Conservation (phyloP, 2,329 filamentous ascomycete species). For the Colletotrichum australisinense region DNA sequence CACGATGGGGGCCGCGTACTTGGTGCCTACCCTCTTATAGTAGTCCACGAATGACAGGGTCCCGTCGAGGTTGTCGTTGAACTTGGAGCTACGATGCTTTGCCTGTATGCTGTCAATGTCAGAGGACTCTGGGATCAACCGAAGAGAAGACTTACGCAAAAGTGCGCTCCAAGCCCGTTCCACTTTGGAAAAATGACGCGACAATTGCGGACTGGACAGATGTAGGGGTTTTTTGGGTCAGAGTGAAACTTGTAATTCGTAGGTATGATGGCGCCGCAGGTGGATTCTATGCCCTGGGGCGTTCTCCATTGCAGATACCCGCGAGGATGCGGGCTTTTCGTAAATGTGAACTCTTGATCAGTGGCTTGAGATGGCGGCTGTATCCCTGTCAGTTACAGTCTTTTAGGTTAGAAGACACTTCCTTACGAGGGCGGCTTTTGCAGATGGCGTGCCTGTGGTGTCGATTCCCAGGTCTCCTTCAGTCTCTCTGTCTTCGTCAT, state of each 20-base stretch:
- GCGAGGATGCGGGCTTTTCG: background rate
- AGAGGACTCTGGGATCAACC: background rate
- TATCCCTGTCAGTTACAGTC: background rate
- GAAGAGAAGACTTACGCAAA: slow-evolving; percentile 34
- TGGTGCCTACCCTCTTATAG: slow-evolving; percentile 1
- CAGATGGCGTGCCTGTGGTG: too few species aligned
- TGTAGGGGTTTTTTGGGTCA: slow-evolving; percentile 40
- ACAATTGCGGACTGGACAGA: slow-evolving; percentile 53
- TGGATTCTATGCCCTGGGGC: background rate
- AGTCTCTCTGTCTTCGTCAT: too few species aligned
- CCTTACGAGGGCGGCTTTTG: too few species aligned
- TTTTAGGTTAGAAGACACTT: too few species aligned
- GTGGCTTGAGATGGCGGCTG: background rate
- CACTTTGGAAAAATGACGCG: slow-evolving; percentile 41
- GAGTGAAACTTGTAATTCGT: slow-evolving; percentile 43
- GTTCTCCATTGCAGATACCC: slow-evolving; percentile 9
- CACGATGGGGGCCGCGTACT: slow-evolving; percentile 36
- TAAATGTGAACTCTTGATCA: background rate
- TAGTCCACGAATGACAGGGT: slow-evolving; percentile 46
- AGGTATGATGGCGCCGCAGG: slow-evolving; percentile 47
- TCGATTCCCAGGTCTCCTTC: too few species aligned
- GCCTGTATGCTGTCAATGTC: slow-evolving; percentile 30
- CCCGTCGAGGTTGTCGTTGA: slow-evolving; percentile 56
- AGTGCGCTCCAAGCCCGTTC: slow-evolving; percentile 38
- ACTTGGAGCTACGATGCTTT: slow-evolving; percentile 35